Evolutionary conservation across 192 early-diverging fungal genomes (phyloP).

Genomic region (Linnemannia schmuckeri): DNA sequence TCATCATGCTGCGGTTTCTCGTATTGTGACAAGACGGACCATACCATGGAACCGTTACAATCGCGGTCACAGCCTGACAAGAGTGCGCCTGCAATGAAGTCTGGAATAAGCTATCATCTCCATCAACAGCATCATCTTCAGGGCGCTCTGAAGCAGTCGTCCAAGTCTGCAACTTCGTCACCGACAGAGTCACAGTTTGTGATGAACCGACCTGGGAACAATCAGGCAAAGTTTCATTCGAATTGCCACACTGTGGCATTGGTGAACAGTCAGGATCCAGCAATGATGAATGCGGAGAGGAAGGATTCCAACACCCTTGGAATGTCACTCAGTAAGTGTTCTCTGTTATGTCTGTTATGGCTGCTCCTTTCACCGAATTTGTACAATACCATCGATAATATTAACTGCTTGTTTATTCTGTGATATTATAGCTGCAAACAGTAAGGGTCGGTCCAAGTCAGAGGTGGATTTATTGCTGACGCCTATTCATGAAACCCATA

Average conservation of each 20-base stretch:
- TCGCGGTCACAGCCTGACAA: not conserved
- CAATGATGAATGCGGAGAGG: not conserved
- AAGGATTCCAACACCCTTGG: conserved; percentile 1
- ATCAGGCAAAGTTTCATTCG: not conserved
- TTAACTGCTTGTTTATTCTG: not conserved
- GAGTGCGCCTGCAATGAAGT: not conserved
- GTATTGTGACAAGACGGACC: not conserved
- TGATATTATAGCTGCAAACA: not conserved
- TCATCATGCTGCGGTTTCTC: not conserved
- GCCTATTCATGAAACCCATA: conserved; percentile 12
- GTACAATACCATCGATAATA: too few relatives aligned
- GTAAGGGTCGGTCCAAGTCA: conserved; percentile 37
- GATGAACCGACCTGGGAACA: conserved; percentile 1
- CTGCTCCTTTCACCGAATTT: too few relatives aligned
- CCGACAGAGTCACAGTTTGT: conserved; percentile 21
- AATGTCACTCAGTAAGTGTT: conserved; percentile 30
- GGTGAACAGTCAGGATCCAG: not conserved
- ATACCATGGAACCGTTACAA: not conserved
- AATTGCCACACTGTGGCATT: not conserved
- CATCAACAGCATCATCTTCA: not conserved
- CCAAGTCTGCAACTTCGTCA: not conserved
- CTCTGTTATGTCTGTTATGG: too few relatives aligned
- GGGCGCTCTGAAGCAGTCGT: not conserved
- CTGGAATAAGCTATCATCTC: not conserved
- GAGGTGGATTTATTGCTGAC: conserved; percentile 27